Conservation (phyloP, 2,329 filamentous ascomycete species). For the Curvularia sp. region DNA sequence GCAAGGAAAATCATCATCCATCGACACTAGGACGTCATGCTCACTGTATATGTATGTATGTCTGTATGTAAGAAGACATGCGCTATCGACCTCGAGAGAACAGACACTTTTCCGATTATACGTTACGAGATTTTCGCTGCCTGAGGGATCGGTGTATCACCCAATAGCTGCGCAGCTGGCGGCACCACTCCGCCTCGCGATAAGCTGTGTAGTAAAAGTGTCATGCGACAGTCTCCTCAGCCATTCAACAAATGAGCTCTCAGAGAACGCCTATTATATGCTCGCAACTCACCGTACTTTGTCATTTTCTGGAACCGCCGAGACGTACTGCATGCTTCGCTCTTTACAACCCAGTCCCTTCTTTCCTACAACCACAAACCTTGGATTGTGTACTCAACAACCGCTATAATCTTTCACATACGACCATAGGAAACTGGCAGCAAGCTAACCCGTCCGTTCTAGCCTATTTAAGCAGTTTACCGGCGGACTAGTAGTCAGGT, state of each 20-base stretch:
- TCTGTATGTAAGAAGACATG: neutral
- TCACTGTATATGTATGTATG: neutral
- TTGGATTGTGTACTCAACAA: neutral
- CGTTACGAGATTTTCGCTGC: neutral
- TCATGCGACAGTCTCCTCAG: neutral
- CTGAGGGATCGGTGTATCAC: neutral
- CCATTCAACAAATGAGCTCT: neutral
- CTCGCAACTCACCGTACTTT: neutral
- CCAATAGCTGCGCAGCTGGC: neutral
- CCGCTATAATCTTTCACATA: neutral
- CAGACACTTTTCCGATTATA: neutral
- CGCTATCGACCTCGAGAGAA: neutral
- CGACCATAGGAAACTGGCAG: conserved; percentile 2
- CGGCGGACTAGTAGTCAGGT: conserved; percentile 2
- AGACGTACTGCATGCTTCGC: too few relatives aligned
- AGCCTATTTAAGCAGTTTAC: neutral
- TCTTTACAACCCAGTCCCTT: neutral
- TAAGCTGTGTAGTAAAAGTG: neutral
- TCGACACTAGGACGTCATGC: neutral
- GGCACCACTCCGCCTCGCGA: neutral
- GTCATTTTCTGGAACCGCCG: neutral
- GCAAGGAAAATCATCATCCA: too few relatives aligned
- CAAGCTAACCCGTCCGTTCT: neutral
- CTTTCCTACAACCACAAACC: neutral
- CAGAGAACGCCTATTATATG: neutral